These are phyloP conservation scores for Croton laevigatus DNA, from an alignment of 441 rosid genomes.

Conservation along the genomic window DNA sequence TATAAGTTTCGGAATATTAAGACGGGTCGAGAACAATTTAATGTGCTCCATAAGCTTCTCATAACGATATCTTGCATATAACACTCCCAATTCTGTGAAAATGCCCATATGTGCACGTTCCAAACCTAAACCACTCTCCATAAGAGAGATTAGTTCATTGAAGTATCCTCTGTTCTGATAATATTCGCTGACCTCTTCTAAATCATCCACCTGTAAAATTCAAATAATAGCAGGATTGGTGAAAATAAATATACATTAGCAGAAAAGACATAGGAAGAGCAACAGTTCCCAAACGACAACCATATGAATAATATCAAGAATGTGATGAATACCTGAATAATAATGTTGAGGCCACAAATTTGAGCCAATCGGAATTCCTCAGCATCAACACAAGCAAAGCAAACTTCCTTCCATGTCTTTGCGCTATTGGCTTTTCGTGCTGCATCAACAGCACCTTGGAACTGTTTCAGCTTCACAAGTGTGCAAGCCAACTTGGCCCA, in stretches of 20 bases:
- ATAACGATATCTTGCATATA: constrained; percentile 96
- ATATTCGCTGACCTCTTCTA: constrained; percentile 97
- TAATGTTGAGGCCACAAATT: constrained; percentile 95
- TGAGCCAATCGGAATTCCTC: constrained; percentile 99
- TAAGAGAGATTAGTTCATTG: constrained; percentile 93
- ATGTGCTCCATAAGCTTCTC: constrained; percentile 99
- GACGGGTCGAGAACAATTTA: constrained; percentile 95
- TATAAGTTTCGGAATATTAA: constrained; percentile 95
- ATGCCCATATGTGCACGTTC: constrained; percentile 99
- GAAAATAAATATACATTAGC: neutral
- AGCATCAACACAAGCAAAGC: constrained; percentile 99
- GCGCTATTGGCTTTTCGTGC: constrained; percentile 99
- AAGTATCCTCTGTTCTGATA: constrained; percentile 99
- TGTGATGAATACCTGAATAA: constrained; percentile 61
- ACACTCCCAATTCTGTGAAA: constrained; percentile 97
- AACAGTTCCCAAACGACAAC: neutral
- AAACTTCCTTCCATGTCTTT: constrained; percentile 99
- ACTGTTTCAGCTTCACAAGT: constrained; percentile 88
- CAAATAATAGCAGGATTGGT: constrained; percentile 4
- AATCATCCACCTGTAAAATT: constrained; percentile 79
- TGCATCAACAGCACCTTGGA: constrained; percentile 99
- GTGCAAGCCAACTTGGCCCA: constrained; percentile 99
- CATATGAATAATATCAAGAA: neutral
- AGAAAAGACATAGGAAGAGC: neutral
- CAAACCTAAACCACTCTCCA: constrained; percentile 98